Base-by-base conservation (phyloP, 2,329 filamentous ascomycete genomes). In the Alternaria consortialis region DNA sequence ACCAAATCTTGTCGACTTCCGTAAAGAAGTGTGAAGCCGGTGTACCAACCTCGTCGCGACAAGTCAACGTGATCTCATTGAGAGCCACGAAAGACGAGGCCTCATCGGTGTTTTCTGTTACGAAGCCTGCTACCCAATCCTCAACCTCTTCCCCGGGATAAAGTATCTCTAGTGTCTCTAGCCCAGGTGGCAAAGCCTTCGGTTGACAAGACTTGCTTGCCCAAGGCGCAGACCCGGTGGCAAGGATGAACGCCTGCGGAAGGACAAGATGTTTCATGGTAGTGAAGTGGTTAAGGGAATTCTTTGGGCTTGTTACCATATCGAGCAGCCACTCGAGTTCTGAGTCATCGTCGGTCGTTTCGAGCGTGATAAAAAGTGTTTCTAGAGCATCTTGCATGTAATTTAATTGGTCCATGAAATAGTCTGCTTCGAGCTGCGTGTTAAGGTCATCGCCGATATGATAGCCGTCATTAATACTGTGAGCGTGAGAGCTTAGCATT, bases 221-320 rank as follows among this genome's bases (percentile, higher is more conserved):
- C 37, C 37, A 50, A n/a, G n/a, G 11, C 5, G 6, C 13, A 8
- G 56, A 32, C 9, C 23, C 27, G 5, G n/a, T 13, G 6, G 32
- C 37, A 44, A 66, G 62, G 15, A 72, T n/a, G 36, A 72, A 70
- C 3, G 57, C 36, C 15, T 71, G 60, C 4, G 68, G 68, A 5
- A 70, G 44, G 5, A 48, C 60, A 20, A 72, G 64, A 2, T 46
- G 37, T 36, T 57, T 65, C 34, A 72, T 29, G 4, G 40, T 32
- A 1, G 40, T 29, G 31, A 71, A 69, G 23, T 58, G 42, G 2
- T 40, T 51, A 37, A 70, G 31, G 0, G 68, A 65, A 12, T 8
- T 48, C 27, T 56, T 57, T 0, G 65, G 65, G 4, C 58, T 51
- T 23, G 56, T 46, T 46, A 61, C 60, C 44, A 65, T 63, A 5